A percentile compares a stretch with the other conserved stretches of the same genome.
These are phyloP conservation scores for Acanthochlamys bracteata DNA, from an alignment of 106 monocot species.

Conservation along the genomic window DNA sequence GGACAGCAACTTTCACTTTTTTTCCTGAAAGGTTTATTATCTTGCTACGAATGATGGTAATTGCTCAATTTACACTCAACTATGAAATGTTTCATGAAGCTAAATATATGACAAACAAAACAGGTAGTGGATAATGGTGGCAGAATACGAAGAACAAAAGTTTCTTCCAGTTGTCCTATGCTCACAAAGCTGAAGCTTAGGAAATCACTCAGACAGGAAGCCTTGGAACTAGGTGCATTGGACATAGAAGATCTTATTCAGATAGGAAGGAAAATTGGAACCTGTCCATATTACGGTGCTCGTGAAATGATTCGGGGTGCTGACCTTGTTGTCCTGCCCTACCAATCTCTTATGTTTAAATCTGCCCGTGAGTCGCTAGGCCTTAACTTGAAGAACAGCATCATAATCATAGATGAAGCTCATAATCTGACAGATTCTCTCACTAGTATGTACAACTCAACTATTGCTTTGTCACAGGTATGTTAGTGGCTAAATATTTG, in stretches of 20 bases:
- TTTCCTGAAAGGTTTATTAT: too few relatives aligned
- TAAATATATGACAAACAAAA: background rate
- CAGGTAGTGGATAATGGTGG: constrained; percentile 32
- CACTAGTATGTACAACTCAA: constrained; percentile 88
- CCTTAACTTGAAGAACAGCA: constrained; percentile 70
- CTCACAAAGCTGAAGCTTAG: constrained; percentile 44
- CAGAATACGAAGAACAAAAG: constrained; percentile 20
- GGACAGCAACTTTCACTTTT: too few relatives aligned
- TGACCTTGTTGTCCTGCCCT: constrained; percentile 86
- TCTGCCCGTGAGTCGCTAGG: constrained; percentile 90
- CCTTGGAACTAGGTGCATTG: constrained; percentile 37
- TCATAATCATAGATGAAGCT: constrained; percentile 91
- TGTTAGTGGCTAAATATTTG: too few relatives aligned
- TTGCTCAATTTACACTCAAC: too few relatives aligned
- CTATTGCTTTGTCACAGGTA: constrained; percentile 71
- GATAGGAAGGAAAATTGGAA: constrained; percentile 71
- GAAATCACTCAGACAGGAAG: constrained; percentile 46
- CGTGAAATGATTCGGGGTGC: constrained; percentile 57
- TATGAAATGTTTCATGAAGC: background rate
- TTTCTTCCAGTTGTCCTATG: constrained; percentile 81
- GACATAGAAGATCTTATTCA: constrained; percentile 91
- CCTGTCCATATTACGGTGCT: constrained; percentile 89
- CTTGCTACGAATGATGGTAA: too few relatives aligned
- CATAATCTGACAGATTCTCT: constrained; percentile 93
- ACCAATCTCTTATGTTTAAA: constrained; percentile 76